Base-by-base conservation (phyloP, 148 eudicot species). In the Mesembryanthemum crystallinum region DNA sequence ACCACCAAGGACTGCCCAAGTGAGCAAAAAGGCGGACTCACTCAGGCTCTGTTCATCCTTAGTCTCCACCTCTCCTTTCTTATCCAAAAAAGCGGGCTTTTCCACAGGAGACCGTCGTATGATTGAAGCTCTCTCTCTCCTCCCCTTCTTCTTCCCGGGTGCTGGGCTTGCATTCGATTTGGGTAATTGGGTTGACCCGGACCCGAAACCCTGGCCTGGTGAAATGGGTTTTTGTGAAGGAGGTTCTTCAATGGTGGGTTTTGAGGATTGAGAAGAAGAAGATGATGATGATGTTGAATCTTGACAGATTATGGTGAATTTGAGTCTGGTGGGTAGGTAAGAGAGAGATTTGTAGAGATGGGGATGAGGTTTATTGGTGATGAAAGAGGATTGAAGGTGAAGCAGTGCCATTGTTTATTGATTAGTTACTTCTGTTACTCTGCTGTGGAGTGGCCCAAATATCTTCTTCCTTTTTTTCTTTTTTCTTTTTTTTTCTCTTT, bases 1-100 rank as follows among this genome's bases (percentile, higher is more conserved):
- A 23, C 75, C 81, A 49, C 97, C 98, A 35, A 93, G 92, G 8
- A 87, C 97, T 55, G 85, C 78, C 98, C 98, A 93, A 73, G 90
- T 54, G 52, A 93, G 83, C 72, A 91, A 81, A 68, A 93, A 93
- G 35, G 88, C 94, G 67, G 71, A 82, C 82, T 93, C 98, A 55
- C 68, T 83, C 69, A 67, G 71, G 2, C 62, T 28, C 77, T 74
- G 84, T 47, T 88, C 89, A 66, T 87, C 89, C 63, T 73, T 77
- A 74, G 33, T 84, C 67, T 76, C 83, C 3, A 66, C 88, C 52
- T 63, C 60, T 12, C n/a, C 47, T 54, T 82, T 77, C 59, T 77
- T 30, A 33, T 73, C 78, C 54, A 76, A 74, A 79, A 91, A 87
- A 20, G 69, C 82, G 12, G 97, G 92, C 18, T 83, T 89, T 71